Percentiles rank a stretch among this genome's conserved stretches.
These are phyloP conservation scores for Mariannaea sp. DNA, from an alignment of 2,329 filamentous ascomycete genomes.

Conservation along the genomic window DNA sequence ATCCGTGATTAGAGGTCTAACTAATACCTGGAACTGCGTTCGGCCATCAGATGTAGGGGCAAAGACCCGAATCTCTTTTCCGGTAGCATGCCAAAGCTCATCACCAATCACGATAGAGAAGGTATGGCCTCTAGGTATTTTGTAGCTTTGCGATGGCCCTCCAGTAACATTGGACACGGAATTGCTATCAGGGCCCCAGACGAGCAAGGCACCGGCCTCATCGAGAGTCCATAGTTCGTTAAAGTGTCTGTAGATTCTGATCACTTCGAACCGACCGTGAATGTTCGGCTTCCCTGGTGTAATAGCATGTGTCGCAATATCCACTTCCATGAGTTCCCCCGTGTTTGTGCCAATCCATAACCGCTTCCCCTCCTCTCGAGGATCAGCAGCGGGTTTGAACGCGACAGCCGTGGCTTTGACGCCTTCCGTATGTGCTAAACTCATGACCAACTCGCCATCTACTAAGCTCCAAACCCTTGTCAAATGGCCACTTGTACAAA, in stretches of 20 bases:
- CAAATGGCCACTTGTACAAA: constrained; percentile 84
- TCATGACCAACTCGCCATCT: constrained; percentile 82
- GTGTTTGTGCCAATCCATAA: constrained; percentile 90
- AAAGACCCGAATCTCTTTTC: constrained; percentile 87
- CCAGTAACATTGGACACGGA: constrained; percentile 75
- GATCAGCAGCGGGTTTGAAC: constrained; percentile 81
- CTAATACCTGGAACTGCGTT: constrained; percentile 74
- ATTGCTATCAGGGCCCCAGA: constrained; percentile 79
- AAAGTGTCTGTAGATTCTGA: constrained; percentile 82
- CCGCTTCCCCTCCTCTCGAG: constrained; percentile 78
- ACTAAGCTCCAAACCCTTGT: constrained; percentile 87
- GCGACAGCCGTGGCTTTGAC: constrained; percentile 79
- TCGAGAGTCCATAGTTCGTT: constrained; percentile 95
- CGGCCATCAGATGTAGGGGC: constrained; percentile 71
- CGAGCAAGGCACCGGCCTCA: constrained; percentile 81
- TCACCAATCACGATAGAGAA: constrained; percentile 88
- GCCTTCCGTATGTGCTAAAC: constrained; percentile 81
- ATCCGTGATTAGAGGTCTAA: constrained; percentile 70
- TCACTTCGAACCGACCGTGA: constrained; percentile 78
- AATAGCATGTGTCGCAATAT: constrained; percentile 75
- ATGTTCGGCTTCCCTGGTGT: constrained; percentile 70
- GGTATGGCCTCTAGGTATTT: constrained; percentile 78
- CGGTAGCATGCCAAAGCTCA: constrained; percentile 84
- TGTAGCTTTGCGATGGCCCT: constrained; percentile 73
- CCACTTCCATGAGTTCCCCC: constrained; percentile 88